Evolutionary conservation across 192 early-diverging fungal species (phyloP).

Genomic region (Mortierella alpina): DNA sequence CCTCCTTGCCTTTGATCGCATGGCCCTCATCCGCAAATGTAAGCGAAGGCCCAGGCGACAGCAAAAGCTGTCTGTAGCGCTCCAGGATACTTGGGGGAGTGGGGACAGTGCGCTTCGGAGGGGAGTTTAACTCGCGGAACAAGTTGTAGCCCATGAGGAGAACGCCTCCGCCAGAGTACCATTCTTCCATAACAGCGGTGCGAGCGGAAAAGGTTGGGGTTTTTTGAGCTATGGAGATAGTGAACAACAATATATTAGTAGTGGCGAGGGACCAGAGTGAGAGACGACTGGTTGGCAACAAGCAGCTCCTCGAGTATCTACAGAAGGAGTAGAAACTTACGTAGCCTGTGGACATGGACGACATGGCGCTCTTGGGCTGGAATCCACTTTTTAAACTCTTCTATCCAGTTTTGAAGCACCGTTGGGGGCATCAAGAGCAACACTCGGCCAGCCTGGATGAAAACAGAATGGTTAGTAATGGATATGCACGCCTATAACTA

Average conservation of each 20-base stretch:
- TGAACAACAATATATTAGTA: too few species aligned
- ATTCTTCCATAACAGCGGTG: conserved; percentile 55
- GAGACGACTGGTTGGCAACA: neutral
- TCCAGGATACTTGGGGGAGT: neutral
- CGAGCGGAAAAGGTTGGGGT: conserved; percentile 7
- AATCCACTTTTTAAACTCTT: conserved; percentile 80
- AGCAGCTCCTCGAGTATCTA: neutral
- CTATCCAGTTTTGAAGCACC: conserved; percentile 78
- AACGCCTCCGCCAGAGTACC: conserved; percentile 74
- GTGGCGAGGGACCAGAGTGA: neutral
- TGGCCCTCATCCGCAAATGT: conserved; percentile 89
- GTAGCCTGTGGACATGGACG: conserved; percentile 52
- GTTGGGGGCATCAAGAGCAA: conserved; percentile 81
- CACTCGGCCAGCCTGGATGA: conserved; percentile 56
- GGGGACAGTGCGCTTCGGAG: conserved; percentile 3
- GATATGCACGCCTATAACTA: too few species aligned
- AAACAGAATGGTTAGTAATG: neutral
- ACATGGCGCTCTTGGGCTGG: conserved; percentile 27
- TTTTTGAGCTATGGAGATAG: neutral
- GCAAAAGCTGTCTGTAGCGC: conserved; percentile 48
- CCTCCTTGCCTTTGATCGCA: conserved; percentile 68
- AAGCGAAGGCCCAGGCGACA: conserved; percentile 76
- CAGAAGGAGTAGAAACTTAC: conserved; percentile 46
- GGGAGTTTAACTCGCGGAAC: conserved; percentile 58
- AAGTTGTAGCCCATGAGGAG: conserved; percentile 74